Evolutionary conservation across 1,284 basidiomycete species (phyloP), one percentile per base, ranked within the genome.

Genomic region (Cryptococcus sp.): DNA sequence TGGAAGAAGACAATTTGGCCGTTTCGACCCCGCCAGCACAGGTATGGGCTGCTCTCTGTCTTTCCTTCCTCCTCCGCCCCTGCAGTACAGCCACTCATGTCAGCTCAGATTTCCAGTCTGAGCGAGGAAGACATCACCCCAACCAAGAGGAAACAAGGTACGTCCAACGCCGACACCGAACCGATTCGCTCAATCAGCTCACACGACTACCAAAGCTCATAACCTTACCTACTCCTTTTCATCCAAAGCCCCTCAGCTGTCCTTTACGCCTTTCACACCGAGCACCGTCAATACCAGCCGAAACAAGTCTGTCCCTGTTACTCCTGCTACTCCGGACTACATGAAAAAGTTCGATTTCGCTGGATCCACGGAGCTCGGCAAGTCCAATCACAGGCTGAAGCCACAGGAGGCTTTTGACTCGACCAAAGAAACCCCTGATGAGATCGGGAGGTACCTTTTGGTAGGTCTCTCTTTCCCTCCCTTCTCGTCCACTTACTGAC

Each of bases 381-480:
- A 10, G 29, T 34, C 29, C 29, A 10, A 7, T 10, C 29, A 13
- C 29, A 34, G 13, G 29, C 29, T 34, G 29, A 34, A 34, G 29
- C 29, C 29, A 20, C 29, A 23, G 20, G 16, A 23, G n/a, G 19
- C 10, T 13, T 53, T 54, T n/a, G 54, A 15, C 4, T 25, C 29
- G 3, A 40, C 20, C 11, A 45, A 50, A 20, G 54, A 56, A 16
- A 57, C 47, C 2, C 54, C 57, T 20, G 55, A 65, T 22, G 61
- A 62, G 0, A 22, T 65, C 8, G 71, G 67, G 7, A 58, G 67
- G 40, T 72, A 65, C 44, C 57, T 74, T 2, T 39, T 73, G 49
- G 73, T 69, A 38, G 50, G 66, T 63, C 50, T 19, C 25, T 23
- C 16, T 10, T 17, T 26, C 13, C 20, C 29, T 8, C 15, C 22